Evolutionary conservation across 805 yeast species (phyloP).

Genomic region (Saccharomyces mikatae): DNA sequence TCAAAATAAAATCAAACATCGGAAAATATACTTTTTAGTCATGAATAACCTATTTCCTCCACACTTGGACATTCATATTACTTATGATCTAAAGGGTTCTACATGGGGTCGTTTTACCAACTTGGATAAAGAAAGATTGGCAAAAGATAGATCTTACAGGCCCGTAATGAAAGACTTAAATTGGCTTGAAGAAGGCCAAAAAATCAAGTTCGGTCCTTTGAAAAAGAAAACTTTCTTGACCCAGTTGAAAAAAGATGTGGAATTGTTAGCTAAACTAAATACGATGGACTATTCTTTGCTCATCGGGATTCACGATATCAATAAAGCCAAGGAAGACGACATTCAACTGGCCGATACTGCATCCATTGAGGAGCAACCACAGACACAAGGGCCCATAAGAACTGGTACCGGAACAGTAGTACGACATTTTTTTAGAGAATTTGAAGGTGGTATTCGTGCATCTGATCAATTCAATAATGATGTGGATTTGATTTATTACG

Average conservation of each 20-base stretch:
- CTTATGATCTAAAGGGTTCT: slow-evolving; percentile 91
- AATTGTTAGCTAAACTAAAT: slow-evolving; percentile 60
- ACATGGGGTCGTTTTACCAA: slow-evolving; percentile 67
- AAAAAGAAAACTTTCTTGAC: slow-evolving; percentile 51
- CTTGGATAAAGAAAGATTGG: slow-evolving; percentile 16
- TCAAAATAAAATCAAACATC: slow-evolving; percentile 33
- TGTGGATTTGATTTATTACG: slow-evolving; percentile 63
- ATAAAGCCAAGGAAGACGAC: slow-evolving; percentile 38
- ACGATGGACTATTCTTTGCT: slow-evolving; percentile 94
- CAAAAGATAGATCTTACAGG: slow-evolving; percentile 21
- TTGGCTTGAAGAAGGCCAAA: slow-evolving; percentile 63
- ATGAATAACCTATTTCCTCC: slow-evolving; percentile 98
- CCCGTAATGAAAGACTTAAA: slow-evolving; percentile 78
- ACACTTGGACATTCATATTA: slow-evolving; percentile 72
- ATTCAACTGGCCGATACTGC: slow-evolving; percentile 13
- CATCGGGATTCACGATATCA: slow-evolving; percentile 77
- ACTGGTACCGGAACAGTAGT: slow-evolving; percentile 10
- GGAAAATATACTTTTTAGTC: slow-evolving; percentile 85
- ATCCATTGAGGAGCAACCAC: slow-evolving; percentile 1
- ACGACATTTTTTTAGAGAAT: slow-evolving; percentile 51
- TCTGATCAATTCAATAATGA: slow-evolving; percentile 48
- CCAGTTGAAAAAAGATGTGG: slow-evolving; percentile 72
- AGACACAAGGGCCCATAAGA: not conserved
- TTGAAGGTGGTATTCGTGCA: slow-evolving; percentile 78
- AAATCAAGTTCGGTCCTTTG: slow-evolving; percentile 66